Evolutionary conservation across 2,329 filamentous ascomycete species (phyloP).

Genomic region (Scytalidium sp.): DNA sequence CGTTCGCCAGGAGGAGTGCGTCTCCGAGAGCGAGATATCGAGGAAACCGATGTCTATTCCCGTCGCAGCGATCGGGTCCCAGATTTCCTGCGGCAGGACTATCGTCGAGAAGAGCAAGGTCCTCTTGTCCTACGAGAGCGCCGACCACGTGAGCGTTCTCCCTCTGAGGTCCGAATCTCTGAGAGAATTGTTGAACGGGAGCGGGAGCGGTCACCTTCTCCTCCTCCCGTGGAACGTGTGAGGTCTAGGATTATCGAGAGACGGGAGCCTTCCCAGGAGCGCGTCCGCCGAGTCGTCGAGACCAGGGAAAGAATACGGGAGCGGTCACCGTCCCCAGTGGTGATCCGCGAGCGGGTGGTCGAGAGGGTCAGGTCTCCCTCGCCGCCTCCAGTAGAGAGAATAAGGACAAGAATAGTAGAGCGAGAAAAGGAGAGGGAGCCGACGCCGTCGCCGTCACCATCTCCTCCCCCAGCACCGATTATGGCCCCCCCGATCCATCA

Average conservation of each 20-base stretch:
- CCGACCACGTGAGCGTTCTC: conserved; percentile 24
- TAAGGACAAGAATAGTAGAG: conserved; percentile 25
- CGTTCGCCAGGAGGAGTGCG: conserved; percentile 18
- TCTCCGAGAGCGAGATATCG: conserved; percentile 16
- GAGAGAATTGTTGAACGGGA: conserved; percentile 25
- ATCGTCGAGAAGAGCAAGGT: conserved; percentile 18
- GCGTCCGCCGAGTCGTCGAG: conserved; percentile 1
- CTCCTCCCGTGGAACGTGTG: conserved; percentile 19
- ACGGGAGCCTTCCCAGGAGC: conserved; percentile 12
- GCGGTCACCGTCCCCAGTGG: conserved; percentile 5
- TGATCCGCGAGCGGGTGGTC: conserved; percentile 22
- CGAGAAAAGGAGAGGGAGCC: conserved; percentile 16
- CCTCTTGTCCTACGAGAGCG: conserved; percentile 26
- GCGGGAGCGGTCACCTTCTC: conserved; percentile 19
- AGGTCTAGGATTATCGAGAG: conserved; percentile 27
- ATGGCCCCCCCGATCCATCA: conserved; percentile 78
- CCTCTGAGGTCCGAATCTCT: conserved; percentile 20
- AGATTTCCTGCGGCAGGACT: conserved; percentile 28
- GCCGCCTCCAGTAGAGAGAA: conserved; percentile 22
- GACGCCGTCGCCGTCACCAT: conserved; percentile 22
- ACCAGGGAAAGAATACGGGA: conserved; percentile 1
- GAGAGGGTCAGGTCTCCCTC: conserved; percentile 24
- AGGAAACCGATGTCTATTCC: conserved; percentile 23
- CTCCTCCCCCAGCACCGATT: conserved; percentile 49
- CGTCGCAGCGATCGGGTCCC: conserved; percentile 19